phyloP scores from a whole-genome alignment of 805 yeast genomes.

The Candida maltosa region DNA sequence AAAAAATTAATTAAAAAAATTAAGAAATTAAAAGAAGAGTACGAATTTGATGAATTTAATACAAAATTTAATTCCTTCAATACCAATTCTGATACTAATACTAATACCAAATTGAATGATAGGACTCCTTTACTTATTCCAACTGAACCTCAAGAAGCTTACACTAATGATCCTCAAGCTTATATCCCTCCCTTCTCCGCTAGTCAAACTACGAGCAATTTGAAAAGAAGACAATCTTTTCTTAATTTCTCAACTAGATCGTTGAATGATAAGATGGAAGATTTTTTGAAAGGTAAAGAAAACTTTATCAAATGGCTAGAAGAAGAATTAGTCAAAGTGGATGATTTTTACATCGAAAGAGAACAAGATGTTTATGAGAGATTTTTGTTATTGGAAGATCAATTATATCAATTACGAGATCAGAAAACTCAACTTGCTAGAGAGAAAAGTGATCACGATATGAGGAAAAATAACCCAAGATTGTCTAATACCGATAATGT shows the following conservation, averaged over 20 bases:
- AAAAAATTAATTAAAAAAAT: conserved; percentile 49
- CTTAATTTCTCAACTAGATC: conserved; percentile 20
- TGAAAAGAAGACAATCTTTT: conserved; percentile 15
- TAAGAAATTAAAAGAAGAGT: conserved; percentile 9
- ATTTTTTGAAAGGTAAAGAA: conserved; percentile 32
- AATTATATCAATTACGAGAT: conserved; percentile 59
- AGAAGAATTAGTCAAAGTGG: conserved; percentile 55
- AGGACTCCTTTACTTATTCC: conserved; percentile 23
- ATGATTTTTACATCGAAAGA: conserved; percentile 54
- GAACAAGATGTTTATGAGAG: conserved; percentile 62
- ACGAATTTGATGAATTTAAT: conserved; percentile 2
- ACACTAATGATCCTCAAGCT: neutral
- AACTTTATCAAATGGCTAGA: conserved; percentile 71
- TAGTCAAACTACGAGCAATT: neutral
- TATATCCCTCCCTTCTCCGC: neutral
- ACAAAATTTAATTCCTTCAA: neutral
- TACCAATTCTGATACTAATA: conserved; percentile 1
- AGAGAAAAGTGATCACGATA: conserved; percentile 9
- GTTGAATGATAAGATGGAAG: conserved; percentile 15
- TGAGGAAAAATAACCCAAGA: neutral
- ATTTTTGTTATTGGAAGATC: conserved; percentile 62
- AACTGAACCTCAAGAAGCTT: conserved; percentile 2
- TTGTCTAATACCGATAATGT: conserved; percentile 4
- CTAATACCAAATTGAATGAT: no score
- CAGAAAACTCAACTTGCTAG: conserved; percentile 31